These are phyloP conservation scores for Marchantia polymorpha DNA, from an alignment of 225 moss, liverwort and hornwort species.

Conservation along the genomic window DNA sequence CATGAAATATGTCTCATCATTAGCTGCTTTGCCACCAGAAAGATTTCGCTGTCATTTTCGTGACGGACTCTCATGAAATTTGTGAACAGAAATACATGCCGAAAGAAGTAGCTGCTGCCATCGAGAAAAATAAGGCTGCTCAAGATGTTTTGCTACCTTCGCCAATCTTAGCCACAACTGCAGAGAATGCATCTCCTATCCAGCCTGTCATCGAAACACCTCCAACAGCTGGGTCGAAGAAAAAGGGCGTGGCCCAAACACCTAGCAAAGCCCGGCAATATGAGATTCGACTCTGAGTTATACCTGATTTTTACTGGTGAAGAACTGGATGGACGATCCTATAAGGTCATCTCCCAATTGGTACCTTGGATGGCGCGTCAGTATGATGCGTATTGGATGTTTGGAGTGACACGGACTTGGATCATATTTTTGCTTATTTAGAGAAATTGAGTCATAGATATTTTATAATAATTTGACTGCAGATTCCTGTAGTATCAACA, in stretches of 20 bases:
- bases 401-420: not conserved
- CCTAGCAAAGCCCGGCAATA: constrained; percentile 36
- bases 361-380: not conserved
- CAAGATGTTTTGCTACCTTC: constrained; percentile 30
- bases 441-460: not conserved
- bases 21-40: too few species aligned
- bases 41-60: not conserved
- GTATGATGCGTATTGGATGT: not conserved
- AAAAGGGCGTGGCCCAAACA: constrained; percentile 39
- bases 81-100: constrained; percentile 89
- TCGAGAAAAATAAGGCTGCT: constrained; percentile 81
- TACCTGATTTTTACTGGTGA: too few species aligned
- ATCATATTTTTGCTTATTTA: not conserved
- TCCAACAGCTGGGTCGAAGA: constrained; percentile 25
- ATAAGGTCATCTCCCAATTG: not conserved
- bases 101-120: constrained; percentile 89
- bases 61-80: not conserved
- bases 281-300: constrained; percentile 23
- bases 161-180: constrained; percentile 5
- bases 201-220: constrained; percentile 6
- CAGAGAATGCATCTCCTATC: constrained; percentile 4
- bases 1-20: not conserved
- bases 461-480: not conserved
- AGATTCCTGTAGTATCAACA: not conserved
- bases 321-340: not conserved